Evolutionary conservation across 768 basidiomycete species (phyloP), one percentile per base, ranked within the genome.

Genomic region (Lactarius psammicola): DNA sequence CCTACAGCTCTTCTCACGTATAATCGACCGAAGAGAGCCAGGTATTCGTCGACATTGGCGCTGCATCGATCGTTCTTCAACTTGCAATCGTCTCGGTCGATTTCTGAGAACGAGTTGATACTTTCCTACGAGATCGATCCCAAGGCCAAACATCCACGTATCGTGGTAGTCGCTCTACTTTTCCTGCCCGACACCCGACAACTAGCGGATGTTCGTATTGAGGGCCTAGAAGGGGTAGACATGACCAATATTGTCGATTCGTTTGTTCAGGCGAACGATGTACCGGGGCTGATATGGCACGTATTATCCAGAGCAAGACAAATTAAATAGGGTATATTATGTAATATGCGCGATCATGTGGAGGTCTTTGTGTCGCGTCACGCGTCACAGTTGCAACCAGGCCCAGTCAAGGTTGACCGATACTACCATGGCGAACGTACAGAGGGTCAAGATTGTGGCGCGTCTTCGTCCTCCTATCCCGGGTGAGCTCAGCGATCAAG

Each of bases 91-190:
- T 84, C 83, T 5, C 79, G 84, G 33, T 78, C 82, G 1, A 81
- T 80, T 31, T 86, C 91, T 1, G 90, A 92, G 65, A 92, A 93
- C 75, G 90, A 93, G 73, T 79, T 94, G 31, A 83, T 85, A 33
- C 79, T 95, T 53, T 84, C 83, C 10, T 95, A 94, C 74, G 75
- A 72, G 55, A 71, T 90, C 59, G 73, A 78, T 44, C 55, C 72
- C 40, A 73, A 72, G n/a, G 70, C 72, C 10, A 71, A 72, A 17
- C 72, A 58, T 8, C 60, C 77, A 3, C 75, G 71, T 15, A 76
- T 75, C 13, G 69, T 90, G 8, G 80, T 78, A 0, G 80, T 92
- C 62, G 81, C 78, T 0, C 76, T 92, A 0, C 80, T 90, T 44
- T 92, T 90, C 68, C 80, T 84, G 26, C 87, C 90, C 4, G 88